These are phyloP conservation scores for Rhododendron ferrugineum DNA, from an alignment of 148 eudicot genomes.

Conservation along the genomic window DNA sequence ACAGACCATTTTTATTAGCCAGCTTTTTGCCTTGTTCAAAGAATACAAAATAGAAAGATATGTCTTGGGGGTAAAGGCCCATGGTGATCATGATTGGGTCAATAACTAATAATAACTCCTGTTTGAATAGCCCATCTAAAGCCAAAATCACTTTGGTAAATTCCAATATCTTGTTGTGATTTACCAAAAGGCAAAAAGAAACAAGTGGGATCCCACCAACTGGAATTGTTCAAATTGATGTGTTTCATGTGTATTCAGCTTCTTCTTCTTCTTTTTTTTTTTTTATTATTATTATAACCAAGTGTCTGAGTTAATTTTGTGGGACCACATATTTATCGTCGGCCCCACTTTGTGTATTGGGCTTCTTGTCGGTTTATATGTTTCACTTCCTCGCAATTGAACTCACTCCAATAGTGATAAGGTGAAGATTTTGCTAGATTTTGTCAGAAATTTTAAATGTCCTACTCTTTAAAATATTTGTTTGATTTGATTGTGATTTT, in stretches of 20 bases:
- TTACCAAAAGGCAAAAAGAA: neutral
- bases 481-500: neutral
- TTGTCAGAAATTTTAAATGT: neutral
- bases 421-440: neutral
- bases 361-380: neutral
- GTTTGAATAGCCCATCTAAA: neutral
- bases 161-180: neutral
- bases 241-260: neutral
- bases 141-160: slow-evolving; percentile 10
- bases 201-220: neutral
- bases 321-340: too few relatives aligned
- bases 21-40: slow-evolving; percentile 23
- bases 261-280: neutral
- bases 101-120: slow-evolving; percentile 1
- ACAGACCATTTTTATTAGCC: neutral
- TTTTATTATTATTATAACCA: too few relatives aligned
- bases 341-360: too few relatives aligned
- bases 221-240: neutral
- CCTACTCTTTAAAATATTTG: neutral
- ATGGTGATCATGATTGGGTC: slow-evolving; percentile 18
- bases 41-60: slow-evolving; percentile 7
- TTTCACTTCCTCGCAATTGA: neutral
- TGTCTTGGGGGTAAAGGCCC: neutral
- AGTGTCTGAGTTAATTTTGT: too few relatives aligned
- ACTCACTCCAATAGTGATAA: neutral